Base-by-base conservation (phyloP, 768 basidiomycete genomes). In the Suillus sp. region DNA sequence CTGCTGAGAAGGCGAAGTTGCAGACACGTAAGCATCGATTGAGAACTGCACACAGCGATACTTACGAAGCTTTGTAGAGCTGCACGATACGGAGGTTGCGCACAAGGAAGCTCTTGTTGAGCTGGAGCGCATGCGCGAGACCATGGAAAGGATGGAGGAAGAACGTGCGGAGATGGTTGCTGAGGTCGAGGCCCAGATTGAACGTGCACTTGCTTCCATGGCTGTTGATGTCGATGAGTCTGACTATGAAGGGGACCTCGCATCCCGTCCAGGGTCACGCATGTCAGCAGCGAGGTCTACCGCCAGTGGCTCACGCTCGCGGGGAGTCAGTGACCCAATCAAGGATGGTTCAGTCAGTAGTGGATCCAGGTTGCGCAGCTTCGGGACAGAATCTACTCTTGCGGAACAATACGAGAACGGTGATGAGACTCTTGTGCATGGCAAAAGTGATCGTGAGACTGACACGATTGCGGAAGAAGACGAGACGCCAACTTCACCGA, bases 111-210 rank as follows among this genome's bases (percentile, higher is more conserved):
- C 95, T 5, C 78, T 89, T 73, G 60, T 80, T n/a, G 94, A 97
- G 76, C 81, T 96, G 50, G 85, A 91, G 66, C 81, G 82, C 65
- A 96, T 97, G 95, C 86, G 86, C 66, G 83, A 86, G 10, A 86
- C 85, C 4, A 95, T 95, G 91, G 91, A 93, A 50, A 86, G 78
- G 71, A 93, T 95, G 92, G 93, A 95, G 72, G 78, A 86, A 70
- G 93, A 91, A 77, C 91, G 93, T 65, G 86, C 88, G 59, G 90
- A 89, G 70, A 92, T 93, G 93, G 89, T 95, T 47, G 92, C 91
- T n/a, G 93, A 95, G 77, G 92, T 95, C 27, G 93, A 95, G 72
- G 91, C 90, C 32, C 93, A 95, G 78, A 95, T 95, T 69, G 93
- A 94, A 75, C 84, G 90, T 62, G 93, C 93, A 0, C 81, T 95